A percentile compares a stretch with the other conserved stretches of the same genome.
Evolutionary conservation across 148 eudicot genomes (phyloP).

Genomic region (Heliosperma pusillum): DNA sequence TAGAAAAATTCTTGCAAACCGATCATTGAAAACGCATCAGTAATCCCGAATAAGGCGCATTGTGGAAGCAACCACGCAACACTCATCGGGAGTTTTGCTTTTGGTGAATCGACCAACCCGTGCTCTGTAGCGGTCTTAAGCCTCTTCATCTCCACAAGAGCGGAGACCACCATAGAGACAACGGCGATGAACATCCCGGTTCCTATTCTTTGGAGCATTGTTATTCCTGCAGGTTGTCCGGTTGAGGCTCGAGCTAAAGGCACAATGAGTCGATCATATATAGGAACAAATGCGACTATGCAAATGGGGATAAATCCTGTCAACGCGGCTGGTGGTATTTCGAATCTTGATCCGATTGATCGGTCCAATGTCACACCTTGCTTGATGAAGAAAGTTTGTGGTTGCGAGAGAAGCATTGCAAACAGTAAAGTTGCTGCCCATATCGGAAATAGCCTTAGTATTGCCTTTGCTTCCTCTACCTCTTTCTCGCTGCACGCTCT

Average conservation of each 20-base stretch:
- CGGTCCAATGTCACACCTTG: slow-evolving; percentile 63
- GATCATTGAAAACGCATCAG: slow-evolving; percentile 44
- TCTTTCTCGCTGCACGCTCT: slow-evolving; percentile 34
- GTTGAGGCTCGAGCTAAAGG: slow-evolving; percentile 42
- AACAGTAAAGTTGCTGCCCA: slow-evolving; percentile 45
- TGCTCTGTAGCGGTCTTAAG: slow-evolving; percentile 35
- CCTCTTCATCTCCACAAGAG: slow-evolving; percentile 38
- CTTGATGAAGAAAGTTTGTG: slow-evolving; percentile 54
- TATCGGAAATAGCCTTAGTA: slow-evolving; percentile 54
- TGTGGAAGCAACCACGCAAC: slow-evolving; percentile 68
- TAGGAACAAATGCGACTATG: slow-evolving; percentile 36
- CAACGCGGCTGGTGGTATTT: slow-evolving; percentile 54
- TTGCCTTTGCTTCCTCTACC: slow-evolving; percentile 56
- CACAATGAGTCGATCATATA: slow-evolving; percentile 52
- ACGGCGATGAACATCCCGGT: slow-evolving; percentile 41
- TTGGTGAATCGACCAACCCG: slow-evolving; percentile 42
- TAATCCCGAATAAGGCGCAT: slow-evolving; percentile 35
- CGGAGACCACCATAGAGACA: slow-evolving; percentile 39
- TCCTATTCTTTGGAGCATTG: slow-evolving; percentile 65
- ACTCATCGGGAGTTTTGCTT: slow-evolving; percentile 47
- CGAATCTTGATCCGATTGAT: slow-evolving; percentile 33
- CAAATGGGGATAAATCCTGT: slow-evolving; percentile 30
- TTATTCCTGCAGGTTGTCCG: slow-evolving; percentile 46
- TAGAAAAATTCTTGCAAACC: slow-evolving; percentile 71
- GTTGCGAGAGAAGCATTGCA: slow-evolving; percentile 42